Conservation (phyloP, 257 asterid species). For the Solanum tacnaense region DNA sequence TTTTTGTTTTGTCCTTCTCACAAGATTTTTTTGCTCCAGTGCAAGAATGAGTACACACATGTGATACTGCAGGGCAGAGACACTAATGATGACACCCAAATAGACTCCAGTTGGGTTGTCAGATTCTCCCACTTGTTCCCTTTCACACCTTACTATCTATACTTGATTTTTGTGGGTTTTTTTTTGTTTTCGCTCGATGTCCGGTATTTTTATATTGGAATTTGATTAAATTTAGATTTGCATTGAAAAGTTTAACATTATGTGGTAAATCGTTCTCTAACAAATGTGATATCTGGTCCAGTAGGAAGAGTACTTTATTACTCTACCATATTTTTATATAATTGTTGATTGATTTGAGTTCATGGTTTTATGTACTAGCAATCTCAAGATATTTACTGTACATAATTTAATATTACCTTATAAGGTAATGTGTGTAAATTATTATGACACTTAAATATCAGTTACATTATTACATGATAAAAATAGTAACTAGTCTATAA, state of each 20-base stretch:
- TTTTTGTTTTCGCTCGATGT: fast-evolving
- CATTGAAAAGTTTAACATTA: fast-evolving
- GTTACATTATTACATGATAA: neutral
- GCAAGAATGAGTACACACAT: neutral
- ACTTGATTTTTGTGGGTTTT: neutral
- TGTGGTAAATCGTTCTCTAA: neutral
- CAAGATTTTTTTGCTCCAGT: neutral
- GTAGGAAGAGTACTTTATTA: neutral
- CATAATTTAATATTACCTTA: neutral
- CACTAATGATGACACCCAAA: neutral
- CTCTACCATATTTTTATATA: neutral
- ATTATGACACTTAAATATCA: no score
- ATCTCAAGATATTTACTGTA: neutral
- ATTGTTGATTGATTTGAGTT: neutral
- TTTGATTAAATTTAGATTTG: neutral
- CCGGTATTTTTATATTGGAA: fast-evolving
- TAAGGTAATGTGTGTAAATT: neutral
- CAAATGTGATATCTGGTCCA: neutral
- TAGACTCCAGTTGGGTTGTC: neutral
- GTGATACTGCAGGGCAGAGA: neutral
- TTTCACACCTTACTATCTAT: neutral
- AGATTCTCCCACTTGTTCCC: neutral
- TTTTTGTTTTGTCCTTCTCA: neutral
- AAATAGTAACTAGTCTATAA: neutral
- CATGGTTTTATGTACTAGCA: neutral